phyloP scores from a whole-genome alignment of 2,329 filamentous ascomycete genomes.

The Metarhizium anisopliae region DNA sequence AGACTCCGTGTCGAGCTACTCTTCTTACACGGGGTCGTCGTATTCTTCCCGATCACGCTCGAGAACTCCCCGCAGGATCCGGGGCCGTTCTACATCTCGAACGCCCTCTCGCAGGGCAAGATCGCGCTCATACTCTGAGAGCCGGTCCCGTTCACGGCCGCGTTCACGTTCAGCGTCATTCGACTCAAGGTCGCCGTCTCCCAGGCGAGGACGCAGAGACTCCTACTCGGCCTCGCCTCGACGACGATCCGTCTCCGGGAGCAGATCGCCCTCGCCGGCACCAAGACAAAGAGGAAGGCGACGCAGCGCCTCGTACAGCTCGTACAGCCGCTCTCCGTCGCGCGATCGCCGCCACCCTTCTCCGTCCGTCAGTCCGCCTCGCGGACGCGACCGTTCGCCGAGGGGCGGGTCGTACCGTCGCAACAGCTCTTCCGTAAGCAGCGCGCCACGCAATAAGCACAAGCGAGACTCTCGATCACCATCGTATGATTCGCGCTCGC shows the following conservation, averaged over 20 bases:
- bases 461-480: neutral
- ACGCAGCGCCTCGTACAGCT: conserved; percentile 3
- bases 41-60: conserved; percentile 9
- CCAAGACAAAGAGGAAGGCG: neutral
- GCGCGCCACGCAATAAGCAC: neutral
- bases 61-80: conserved; percentile 2
- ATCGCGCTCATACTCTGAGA: conserved; percentile 6
- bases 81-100: conserved; percentile 8
- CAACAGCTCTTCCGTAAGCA: conserved; percentile 5
- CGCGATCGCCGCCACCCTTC: neutral
- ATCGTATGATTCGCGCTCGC: conserved; percentile 3
- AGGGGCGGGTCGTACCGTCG: neutral
- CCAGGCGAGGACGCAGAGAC: neutral
- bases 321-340: conserved; percentile 3
- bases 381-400: neutral
- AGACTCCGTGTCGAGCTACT: conserved; percentile 70
- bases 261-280: neutral
- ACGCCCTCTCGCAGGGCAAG: conserved; percentile 1
- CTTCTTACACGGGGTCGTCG: conserved; percentile 46
- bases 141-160: conserved; percentile 4
- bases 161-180: conserved; percentile 3
- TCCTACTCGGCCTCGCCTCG: conserved; percentile 6
- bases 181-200: conserved; percentile 3
- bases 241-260: conserved; percentile 1
- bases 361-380: neutral